Conservation (phyloP, 768 basidiomycete species). For the Russula olivacea region DNA sequence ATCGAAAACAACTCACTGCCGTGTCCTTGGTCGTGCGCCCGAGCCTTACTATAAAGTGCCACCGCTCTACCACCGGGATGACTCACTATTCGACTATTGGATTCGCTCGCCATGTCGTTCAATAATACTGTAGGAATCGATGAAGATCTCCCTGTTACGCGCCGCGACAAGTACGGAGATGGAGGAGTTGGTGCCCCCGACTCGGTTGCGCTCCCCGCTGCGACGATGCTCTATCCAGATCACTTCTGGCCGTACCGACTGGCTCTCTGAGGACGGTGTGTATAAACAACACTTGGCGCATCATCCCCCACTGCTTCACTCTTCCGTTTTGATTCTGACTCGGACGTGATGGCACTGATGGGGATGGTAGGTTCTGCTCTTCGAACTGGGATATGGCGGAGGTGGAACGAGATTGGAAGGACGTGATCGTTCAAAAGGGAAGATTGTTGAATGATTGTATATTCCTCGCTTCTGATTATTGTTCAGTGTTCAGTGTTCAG, state of each 20-base stretch:
- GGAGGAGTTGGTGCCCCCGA: background rate
- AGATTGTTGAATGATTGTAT: conserved; percentile 2
- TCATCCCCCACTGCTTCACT: background rate
- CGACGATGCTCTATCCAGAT: conserved; percentile 10
- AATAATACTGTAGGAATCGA: background rate
- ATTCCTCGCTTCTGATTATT: background rate
- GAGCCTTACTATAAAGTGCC: background rate
- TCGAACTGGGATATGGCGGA: conserved; percentile 10
- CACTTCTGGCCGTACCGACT: conserved; percentile 9
- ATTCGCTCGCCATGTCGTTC: background rate
- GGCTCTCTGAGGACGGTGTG: conserved; percentile 17
- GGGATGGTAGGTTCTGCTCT: background rate
- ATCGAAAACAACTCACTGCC: too few relatives aligned
- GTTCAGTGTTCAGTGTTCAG: too few relatives aligned
- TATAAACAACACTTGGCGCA: background rate
- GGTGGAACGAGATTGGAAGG: conserved; percentile 10
- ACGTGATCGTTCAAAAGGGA: background rate
- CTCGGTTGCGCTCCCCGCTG: background rate
- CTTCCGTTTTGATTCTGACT: background rate
- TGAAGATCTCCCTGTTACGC: conserved; percentile 13
- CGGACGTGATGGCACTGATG: background rate
- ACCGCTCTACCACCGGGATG: background rate
- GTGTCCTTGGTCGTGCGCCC: background rate
- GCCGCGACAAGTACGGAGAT: background rate
- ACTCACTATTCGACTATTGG: too few relatives aligned